Base-by-base conservation (phyloP, 164 flowering plant genomes). In the Vitis riparia region DNA sequence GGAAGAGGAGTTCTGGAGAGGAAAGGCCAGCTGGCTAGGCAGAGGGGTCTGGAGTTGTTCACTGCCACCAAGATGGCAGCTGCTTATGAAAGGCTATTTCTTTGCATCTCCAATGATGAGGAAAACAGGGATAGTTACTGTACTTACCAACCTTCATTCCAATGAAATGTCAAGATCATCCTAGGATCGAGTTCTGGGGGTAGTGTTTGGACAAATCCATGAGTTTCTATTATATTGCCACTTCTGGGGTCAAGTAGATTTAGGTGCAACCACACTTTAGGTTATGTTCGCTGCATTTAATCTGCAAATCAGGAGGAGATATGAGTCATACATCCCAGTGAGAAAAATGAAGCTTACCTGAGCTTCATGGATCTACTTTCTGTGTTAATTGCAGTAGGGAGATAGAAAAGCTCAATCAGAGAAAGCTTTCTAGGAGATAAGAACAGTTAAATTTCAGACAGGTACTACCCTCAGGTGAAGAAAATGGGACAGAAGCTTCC, bases 11-110 rank as follows among this genome's bases (percentile, higher is more conserved):
- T 47, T 51, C 55, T 88, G n/a, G 74, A 72, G 68, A 51, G 75
- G 76, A 89, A 85, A 74, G 97, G 91, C 11, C 59, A 73, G 69
- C 67, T 58, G 60, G 87, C 83, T 11, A 78, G 88, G 76, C 72
- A 84, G 51, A 75, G 88, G 72, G 91, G 84, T 23, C 55, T 85
- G 76, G 63, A 78, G 51, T 17, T 92, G 75, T 90, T 87, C 74
- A 85, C 93, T 66, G 92, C 94, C 10, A 82, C 83, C 13, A 90
- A 92, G 61, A 90, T 88, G 97, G 82, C 81, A 23, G 84, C 83
- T 32, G 88, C 93, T 3, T 90, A 86, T 75, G 95, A 92, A 70
- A 82, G 89, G 73, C 81, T 92, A 1, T 88, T 90, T 69, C 87
- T 86, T 37, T 90, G 97, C 77, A 87, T 92, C 11, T 79, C 86